Conservation (phyloP, 805 yeast genomes). For the Pichia manshurica region DNA sequence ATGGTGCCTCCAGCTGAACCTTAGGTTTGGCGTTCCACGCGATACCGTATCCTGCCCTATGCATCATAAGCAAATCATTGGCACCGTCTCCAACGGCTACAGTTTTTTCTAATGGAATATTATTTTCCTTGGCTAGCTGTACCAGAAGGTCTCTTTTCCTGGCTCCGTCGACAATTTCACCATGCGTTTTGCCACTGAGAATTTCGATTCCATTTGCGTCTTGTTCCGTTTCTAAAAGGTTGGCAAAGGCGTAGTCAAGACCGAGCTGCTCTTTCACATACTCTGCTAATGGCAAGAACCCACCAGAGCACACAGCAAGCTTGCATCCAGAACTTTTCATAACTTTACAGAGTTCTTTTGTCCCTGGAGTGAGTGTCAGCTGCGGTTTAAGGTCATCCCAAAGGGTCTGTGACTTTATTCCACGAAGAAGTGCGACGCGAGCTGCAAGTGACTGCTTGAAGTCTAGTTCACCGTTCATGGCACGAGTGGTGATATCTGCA, state of each 20-base stretch:
- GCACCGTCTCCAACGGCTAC: constrained; percentile 98
- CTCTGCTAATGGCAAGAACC: constrained; percentile 83
- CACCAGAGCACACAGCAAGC: constrained; percentile 90
- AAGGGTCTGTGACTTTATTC: constrained; percentile 63
- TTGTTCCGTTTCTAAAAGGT: constrained; percentile 46
- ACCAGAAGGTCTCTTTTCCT: constrained; percentile 70
- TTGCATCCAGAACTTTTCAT: constrained; percentile 58
- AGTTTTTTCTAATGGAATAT: constrained; percentile 44
- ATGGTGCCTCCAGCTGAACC: constrained; percentile 80
- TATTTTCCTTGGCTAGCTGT: constrained; percentile 52
- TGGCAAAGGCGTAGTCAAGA: constrained; percentile 87
- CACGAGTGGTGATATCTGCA: constrained; percentile 81
- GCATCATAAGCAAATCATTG: constrained; percentile 91
- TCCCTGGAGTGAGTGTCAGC: constrained; percentile 81
- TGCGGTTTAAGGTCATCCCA: constrained; percentile 75
- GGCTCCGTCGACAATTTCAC: constrained; percentile 81
- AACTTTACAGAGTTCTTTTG: constrained; percentile 57
- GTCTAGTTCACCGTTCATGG: constrained; percentile 96
- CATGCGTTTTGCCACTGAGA: constrained; percentile 72
- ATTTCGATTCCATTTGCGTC: constrained; percentile 36
- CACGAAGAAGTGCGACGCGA: constrained; percentile 76
- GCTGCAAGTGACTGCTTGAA: constrained; percentile 72
- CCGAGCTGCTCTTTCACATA: constrained; percentile 61
- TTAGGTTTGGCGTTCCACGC: constrained; percentile 98
- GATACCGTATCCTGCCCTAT: constrained; percentile 82